Percentiles rank a stretch among this genome's conserved stretches.
Evolutionary conservation across 2,329 filamentous ascomycete species (phyloP).

Genomic region (Aspergillus sergii): DNA sequence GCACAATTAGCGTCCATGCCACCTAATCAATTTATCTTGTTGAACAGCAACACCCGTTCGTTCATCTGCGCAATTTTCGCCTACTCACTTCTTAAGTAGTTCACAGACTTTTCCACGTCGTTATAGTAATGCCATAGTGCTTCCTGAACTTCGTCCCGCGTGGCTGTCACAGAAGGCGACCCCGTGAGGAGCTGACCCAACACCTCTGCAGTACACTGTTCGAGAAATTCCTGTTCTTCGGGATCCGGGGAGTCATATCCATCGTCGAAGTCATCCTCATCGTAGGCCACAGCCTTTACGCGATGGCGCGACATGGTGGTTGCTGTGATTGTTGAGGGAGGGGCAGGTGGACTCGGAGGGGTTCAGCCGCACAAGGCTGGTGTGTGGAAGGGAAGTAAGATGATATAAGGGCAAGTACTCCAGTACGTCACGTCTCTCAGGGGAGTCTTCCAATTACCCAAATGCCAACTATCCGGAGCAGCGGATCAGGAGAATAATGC

Average conservation of each 20-base stretch:
- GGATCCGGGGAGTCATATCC: slow-evolving; percentile 46
- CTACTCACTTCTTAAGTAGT: slow-evolving; percentile 70
- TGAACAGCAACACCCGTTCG: not conserved
- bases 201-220: slow-evolving; percentile 67
- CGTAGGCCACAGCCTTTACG: slow-evolving; percentile 47
- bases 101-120: slow-evolving; percentile 81
- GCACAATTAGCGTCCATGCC: slow-evolving; percentile 8
- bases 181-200: slow-evolving; percentile 65
- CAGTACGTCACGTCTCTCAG: not conserved
- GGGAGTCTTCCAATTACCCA: not conserved
- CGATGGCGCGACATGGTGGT: slow-evolving; percentile 48
- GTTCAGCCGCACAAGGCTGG: not conserved
- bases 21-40: not conserved
- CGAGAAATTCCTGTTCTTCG: slow-evolving; percentile 60
- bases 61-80: not conserved
- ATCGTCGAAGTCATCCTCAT: slow-evolving; percentile 46
- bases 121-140: slow-evolving; percentile 96
- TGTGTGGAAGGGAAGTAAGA: not conserved
- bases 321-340: slow-evolving; percentile 8
- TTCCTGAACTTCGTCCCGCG: slow-evolving; percentile 78
- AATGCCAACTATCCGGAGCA: not conserved
- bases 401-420: not conserved
- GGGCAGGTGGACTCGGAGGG: slow-evolving; percentile 2
- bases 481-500: not conserved
- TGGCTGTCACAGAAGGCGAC: slow-evolving; percentile 60